Evolutionary conservation across 2,329 filamentous ascomycete genomes (phyloP).

Genomic region (Pseudophaeomoniella oleicola): DNA sequence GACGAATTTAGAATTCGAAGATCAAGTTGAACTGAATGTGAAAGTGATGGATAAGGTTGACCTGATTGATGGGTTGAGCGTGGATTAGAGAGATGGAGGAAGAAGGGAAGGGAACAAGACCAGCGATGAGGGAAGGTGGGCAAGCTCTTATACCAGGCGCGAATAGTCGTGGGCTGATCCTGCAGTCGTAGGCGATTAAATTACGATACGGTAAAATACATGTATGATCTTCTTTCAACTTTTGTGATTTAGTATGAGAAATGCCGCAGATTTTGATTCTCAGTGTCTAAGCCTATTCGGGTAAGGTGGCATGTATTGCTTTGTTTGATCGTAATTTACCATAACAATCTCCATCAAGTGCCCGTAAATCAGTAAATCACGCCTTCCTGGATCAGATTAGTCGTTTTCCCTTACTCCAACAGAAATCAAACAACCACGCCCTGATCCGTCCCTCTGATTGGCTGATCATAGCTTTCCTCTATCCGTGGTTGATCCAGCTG

Average conservation of each 20-base stretch:
- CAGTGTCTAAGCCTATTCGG: constrained; percentile 6
- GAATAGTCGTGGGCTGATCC: constrained; percentile 25
- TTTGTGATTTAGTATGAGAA: constrained; percentile 3
- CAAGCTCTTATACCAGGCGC: constrained; percentile 30
- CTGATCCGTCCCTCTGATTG: constrained; percentile 25
- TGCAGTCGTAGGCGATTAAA: constrained; percentile 15
- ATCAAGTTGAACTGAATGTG: constrained; percentile 18
- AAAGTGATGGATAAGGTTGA: constrained; percentile 12
- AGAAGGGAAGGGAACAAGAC: constrained; percentile 17
- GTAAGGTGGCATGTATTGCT: constrained; percentile 11
- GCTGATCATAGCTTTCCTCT: constrained; percentile 14
- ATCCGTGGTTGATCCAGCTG: constrained; percentile 32
- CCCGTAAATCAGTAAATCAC: too few species aligned
- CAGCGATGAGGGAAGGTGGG: constrained; percentile 24
- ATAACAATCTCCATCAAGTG: too few species aligned
- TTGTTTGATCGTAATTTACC: constrained; percentile 10
- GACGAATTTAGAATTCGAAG: constrained; percentile 12
- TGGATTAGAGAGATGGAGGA: constrained; percentile 16
- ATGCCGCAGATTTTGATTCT: constrained; percentile 1
- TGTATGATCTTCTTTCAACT: constrained; percentile 23
- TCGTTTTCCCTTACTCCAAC: constrained; percentile 7
- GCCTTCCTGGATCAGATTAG: constrained; percentile 16
- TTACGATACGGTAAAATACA: constrained; percentile 26
- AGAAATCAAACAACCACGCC: constrained; percentile 6
- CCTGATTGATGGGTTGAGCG: constrained; percentile 15